A percentile compares a stretch with the other conserved stretches of the same genome.
Evolutionary conservation across 371 early-diverging fungal genomes (phyloP).

Genomic region (Mortierella sp.): DNA sequence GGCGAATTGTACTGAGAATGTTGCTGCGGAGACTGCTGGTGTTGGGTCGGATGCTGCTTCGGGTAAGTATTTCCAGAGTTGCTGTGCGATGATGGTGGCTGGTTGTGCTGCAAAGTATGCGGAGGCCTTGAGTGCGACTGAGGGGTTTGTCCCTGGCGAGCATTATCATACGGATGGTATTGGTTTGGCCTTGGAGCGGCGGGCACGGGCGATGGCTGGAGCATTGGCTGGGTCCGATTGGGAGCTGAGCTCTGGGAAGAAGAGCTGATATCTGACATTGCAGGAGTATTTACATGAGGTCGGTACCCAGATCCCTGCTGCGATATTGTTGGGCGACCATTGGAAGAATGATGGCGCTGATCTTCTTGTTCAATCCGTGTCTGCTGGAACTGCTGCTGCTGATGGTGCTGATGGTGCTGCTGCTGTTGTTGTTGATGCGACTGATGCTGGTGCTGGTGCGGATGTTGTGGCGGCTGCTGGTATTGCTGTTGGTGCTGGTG

Average conservation of each 20-base stretch:
- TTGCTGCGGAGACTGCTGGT: constrained; percentile 8
- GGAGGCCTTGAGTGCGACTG: constrained; percentile 8
- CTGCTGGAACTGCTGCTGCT: neutral
- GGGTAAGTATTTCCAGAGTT: neutral
- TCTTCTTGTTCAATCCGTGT: constrained; percentile 2
- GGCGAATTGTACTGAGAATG: constrained; percentile 9
- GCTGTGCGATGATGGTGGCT: constrained; percentile 1
- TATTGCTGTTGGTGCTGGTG: neutral
- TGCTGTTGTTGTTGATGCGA: constrained; percentile 11
- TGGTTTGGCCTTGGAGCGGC: constrained; percentile 13
- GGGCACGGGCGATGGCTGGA: constrained; percentile 22
- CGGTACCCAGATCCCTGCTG: constrained; percentile 18
- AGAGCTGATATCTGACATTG: constrained; percentile 16
- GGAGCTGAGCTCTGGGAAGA: constrained; percentile 12
- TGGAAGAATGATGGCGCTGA: neutral
- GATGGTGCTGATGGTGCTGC: constrained; percentile 12
- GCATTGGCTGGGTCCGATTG: constrained; percentile 17
- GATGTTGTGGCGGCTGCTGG: neutral
- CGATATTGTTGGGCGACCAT: neutral
- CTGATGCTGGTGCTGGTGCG: neutral
- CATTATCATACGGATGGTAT: constrained; percentile 30
- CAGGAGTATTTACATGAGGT: constrained; percentile 8
- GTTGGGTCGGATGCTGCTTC: constrained; percentile 10
- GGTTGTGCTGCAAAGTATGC: constrained; percentile 19
- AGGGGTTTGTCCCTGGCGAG: constrained; percentile 5